A percentile compares a stretch with the other conserved stretches of the same genome.
Conservation (phyloP, 2,329 filamentous ascomycete species). For the Curvularia spicifera region DNA sequence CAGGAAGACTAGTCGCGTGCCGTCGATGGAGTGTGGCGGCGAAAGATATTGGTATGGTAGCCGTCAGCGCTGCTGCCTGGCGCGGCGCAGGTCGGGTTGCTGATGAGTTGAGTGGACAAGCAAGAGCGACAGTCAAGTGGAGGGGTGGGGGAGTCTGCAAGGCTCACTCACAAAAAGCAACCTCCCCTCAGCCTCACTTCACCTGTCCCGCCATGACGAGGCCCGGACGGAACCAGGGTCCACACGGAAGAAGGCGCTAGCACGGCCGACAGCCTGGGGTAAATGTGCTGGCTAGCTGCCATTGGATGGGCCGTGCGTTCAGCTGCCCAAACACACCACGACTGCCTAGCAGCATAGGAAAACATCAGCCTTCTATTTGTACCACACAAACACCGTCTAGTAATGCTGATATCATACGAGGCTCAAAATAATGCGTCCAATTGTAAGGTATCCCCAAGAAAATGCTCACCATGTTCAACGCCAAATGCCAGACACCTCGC, state of each 20-base stretch:
- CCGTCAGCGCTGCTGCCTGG: conserved; percentile 4
- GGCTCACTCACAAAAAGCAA: conserved; percentile 8
- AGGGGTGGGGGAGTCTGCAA: not conserved
- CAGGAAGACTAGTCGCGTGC: too few species aligned
- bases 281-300: conserved; percentile 11
- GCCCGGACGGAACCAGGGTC: conserved; percentile 10
- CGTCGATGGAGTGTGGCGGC: not conserved
- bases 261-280: conserved; percentile 1
- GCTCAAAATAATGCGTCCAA: not conserved
- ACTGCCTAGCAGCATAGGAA: not conserved
- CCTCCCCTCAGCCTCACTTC: conserved; percentile 26
- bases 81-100: not conserved
- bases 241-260: conserved; percentile 12
- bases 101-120: conserved; percentile 20
- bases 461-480: conserved; percentile 24
- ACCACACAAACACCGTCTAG: not conserved
- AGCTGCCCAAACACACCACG: not conserved
- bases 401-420: not conserved
- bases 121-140: conserved; percentile 1
- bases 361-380: not conserved
- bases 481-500: conserved; percentile 47
- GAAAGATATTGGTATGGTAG: not conserved
- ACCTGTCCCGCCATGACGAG: conserved; percentile 16
- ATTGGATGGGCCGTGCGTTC: conserved; percentile 6
- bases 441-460: conserved; percentile 14